Conservation (phyloP, 1,284 basidiomycete species). For the Boletus albobrunnescens region DNA sequence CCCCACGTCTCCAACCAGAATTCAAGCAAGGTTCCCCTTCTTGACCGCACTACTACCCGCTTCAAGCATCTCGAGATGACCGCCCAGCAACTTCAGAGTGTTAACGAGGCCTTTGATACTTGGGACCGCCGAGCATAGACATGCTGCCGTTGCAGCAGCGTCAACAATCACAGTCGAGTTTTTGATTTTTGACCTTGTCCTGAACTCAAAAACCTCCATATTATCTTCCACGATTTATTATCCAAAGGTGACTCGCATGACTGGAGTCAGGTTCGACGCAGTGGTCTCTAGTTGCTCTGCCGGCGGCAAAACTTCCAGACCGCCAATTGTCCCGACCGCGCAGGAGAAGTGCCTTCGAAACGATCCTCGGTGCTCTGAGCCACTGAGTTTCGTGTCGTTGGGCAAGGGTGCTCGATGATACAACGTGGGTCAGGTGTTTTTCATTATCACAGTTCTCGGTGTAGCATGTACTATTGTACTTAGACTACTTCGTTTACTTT, state of each 20-base stretch:
- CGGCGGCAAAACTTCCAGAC: too few relatives aligned
- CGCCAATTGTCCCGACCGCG: too few relatives aligned
- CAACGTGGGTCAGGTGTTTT: not conserved
- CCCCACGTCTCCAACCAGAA: not conserved
- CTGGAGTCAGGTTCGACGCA: too few relatives aligned
- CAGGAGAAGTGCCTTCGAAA: too few relatives aligned
- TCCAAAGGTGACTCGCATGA: slow-evolving; percentile 1
- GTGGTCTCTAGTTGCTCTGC: too few relatives aligned
- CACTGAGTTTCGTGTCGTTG: not conserved
- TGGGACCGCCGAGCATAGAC: slow-evolving; percentile 64
- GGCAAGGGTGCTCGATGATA: not conserved
- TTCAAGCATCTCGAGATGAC: not conserved
- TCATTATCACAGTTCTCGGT: too few relatives aligned
- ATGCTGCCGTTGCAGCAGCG: slow-evolving; percentile 51
- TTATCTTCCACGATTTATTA: slow-evolving; percentile 35
- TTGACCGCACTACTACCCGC: not conserved
- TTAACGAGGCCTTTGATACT: slow-evolving; percentile 38
- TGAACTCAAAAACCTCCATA: slow-evolving; percentile 15
- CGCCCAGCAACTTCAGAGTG: not conserved
- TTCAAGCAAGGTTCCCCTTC: too few relatives aligned
- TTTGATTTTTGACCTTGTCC: slow-evolving; percentile 41
- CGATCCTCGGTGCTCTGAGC: too few relatives aligned
- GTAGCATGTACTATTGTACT: too few relatives aligned
- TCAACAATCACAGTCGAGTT: slow-evolving; percentile 38
- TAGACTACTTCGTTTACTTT: too few relatives aligned